Conservation (phyloP, 495 filamentous ascomycete genomes). For the Penicilliopsis zonata region DNA sequence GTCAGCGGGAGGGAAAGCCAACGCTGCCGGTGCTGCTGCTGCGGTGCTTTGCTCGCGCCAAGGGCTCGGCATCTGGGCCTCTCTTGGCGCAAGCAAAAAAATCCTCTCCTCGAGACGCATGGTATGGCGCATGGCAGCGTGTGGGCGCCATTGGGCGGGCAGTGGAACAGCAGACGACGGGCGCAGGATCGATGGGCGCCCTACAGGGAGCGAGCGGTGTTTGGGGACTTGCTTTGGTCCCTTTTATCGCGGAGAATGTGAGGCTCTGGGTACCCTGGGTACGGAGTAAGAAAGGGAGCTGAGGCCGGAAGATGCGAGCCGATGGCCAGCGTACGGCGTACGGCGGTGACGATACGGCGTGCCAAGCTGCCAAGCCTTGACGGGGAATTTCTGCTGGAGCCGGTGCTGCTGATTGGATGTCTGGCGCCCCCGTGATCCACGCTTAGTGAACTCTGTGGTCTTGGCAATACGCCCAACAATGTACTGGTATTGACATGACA, state of each 20-base stretch:
- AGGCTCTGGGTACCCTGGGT: too few species aligned
- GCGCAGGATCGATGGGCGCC: too few species aligned
- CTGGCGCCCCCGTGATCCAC: constrained; percentile 14
- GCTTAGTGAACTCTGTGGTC: constrained; percentile 1
- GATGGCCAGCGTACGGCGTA: too few species aligned
- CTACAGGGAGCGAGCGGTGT: too few species aligned
- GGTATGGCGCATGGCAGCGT: background rate
- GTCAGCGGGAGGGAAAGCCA: constrained; percentile 3
- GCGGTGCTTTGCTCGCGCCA: constrained; percentile 26
- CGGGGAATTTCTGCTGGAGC: constrained; percentile 8
- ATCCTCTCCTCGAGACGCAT: constrained; percentile 1
- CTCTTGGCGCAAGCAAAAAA: constrained; percentile 22
- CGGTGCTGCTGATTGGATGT: constrained; percentile 9
- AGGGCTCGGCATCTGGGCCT: constrained; percentile 35
- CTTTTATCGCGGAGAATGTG: too few species aligned
- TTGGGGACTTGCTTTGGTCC: too few species aligned
- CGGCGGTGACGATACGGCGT: constrained; percentile 6
- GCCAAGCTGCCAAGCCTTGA: constrained; percentile 28
- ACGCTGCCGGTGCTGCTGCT: constrained; percentile 18
- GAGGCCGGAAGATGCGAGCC: too few species aligned
- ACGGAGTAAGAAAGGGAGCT: too few species aligned
- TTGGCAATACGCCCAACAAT: background rate
- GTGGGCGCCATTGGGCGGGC: too few species aligned
- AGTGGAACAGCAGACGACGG: too few species aligned
- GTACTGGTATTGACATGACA: background rate